Conservation (phyloP, 2,329 filamentous ascomycete genomes). For the Cladobotryum mycophilum region DNA sequence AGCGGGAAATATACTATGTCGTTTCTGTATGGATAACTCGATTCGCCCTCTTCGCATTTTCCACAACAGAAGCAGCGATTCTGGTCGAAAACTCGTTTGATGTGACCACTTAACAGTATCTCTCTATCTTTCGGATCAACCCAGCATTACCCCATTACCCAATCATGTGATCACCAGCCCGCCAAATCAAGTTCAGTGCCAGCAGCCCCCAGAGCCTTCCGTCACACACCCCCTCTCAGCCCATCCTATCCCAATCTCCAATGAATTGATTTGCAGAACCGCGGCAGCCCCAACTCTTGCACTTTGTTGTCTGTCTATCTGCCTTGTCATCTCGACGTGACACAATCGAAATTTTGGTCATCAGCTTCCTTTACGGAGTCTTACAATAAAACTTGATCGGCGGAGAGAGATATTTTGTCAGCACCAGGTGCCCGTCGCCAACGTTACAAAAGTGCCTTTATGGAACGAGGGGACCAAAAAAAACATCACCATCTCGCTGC, state of each 20-base stretch:
- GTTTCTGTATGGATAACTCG: neutral
- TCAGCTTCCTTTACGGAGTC: neutral
- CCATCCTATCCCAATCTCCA: neutral
- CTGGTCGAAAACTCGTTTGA: neutral
- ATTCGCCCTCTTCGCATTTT: neutral
- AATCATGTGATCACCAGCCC: conserved; percentile 17
- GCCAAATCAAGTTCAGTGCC: conserved; percentile 12
- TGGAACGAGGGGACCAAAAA: conserved; percentile 2
- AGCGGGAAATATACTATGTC: neutral
- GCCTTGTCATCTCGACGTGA: conserved; percentile 3
- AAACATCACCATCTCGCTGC: neutral
- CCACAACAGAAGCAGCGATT: neutral
- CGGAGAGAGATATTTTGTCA: conserved; percentile 9
- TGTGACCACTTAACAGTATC: neutral
- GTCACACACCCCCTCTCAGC: conserved; percentile 9
- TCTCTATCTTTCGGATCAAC: neutral
- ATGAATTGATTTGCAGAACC: conserved; percentile 3
- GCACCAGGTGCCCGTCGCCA: neutral
- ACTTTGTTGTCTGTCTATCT: no score
- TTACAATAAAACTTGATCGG: conserved; percentile 3
- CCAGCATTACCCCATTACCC: neutral
- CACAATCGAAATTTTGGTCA: conserved; percentile 5
- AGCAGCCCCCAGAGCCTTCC: neutral
- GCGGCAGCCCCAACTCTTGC: neutral
- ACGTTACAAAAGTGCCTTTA: neutral